Conservation (phyloP, 1,284 basidiomycete species). For the Sparassis latifolia region DNA sequence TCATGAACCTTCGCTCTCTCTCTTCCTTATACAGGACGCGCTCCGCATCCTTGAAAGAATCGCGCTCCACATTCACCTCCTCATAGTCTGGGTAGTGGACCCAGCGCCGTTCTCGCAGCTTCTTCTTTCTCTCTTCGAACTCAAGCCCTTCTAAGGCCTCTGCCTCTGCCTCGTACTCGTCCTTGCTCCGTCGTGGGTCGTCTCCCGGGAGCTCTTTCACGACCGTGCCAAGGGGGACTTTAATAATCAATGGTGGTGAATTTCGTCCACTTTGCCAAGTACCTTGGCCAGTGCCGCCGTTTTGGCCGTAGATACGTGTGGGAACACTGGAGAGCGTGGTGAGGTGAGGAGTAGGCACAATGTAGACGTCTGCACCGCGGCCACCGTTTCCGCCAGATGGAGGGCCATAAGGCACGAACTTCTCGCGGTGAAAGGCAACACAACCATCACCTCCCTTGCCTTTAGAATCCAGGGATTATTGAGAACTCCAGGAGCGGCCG, state of each 20-base stretch:
- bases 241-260: constrained; percentile 66
- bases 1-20: constrained; percentile 44
- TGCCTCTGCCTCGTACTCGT: constrained; percentile 65
- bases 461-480: constrained; percentile 26
- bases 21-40: constrained; percentile 56
- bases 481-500: constrained; percentile 6
- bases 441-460: constrained; percentile 82
- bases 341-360: constrained; percentile 68
- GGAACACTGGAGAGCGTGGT: constrained; percentile 73
- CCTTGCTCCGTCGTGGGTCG: constrained; percentile 53
- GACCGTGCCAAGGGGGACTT: constrained; percentile 85
- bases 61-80: constrained; percentile 57
- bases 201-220: constrained; percentile 67
- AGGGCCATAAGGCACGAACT: constrained; percentile 72
- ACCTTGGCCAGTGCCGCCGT: constrained; percentile 72
- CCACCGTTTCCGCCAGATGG: constrained; percentile 91
- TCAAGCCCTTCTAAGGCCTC: constrained; percentile 48
- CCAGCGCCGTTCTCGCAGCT: constrained; percentile 66
- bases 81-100: constrained; percentile 71
- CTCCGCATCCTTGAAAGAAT: constrained; percentile 74
- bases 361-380: constrained; percentile 80
- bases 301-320: constrained; percentile 58
- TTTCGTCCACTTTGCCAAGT: constrained; percentile 80
- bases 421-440: constrained; percentile 78
- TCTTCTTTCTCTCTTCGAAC: constrained; percentile 41